phyloP scores from a whole-genome alignment of 805 yeast genomes.

The Yarrowia osloensis region DNA sequence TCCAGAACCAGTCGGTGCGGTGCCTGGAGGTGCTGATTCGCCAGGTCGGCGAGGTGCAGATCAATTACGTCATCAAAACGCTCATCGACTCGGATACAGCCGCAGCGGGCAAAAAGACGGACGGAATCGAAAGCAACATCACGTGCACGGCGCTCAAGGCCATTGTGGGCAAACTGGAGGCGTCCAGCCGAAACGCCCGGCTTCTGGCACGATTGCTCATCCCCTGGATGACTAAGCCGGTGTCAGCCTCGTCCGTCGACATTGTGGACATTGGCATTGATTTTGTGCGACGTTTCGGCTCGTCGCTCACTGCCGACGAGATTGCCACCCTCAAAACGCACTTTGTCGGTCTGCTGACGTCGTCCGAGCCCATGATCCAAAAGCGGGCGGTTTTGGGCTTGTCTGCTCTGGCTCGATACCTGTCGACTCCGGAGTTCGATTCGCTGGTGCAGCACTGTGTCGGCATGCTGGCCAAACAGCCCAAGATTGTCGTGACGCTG shows the following conservation, averaged over 20 bases:
- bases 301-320: conserved; percentile 46
- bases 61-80: conserved; percentile 23
- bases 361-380: conserved; percentile 48
- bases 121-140: conserved; percentile 19
- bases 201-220: conserved; percentile 39
- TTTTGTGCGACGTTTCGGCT: conserved; percentile 53
- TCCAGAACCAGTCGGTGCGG: conserved; percentile 71
- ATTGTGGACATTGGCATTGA: conserved; percentile 63
- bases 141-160: conserved; percentile 43
- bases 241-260: conserved; percentile 48
- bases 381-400: conserved; percentile 55
- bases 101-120: neutral
- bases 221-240: conserved; percentile 32
- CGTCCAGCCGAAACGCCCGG: conserved; percentile 36
- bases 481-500: conserved; percentile 21
- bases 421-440: conserved; percentile 33
- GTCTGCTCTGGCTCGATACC: conserved; percentile 46
- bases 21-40: conserved; percentile 50
- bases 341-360: conserved; percentile 45
- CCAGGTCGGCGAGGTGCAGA: conserved; percentile 32
- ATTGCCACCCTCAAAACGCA: conserved; percentile 38
- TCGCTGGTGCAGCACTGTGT: neutral
- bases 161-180: conserved; percentile 37
- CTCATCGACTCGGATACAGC: conserved; percentile 32
- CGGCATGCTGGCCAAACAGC: neutral